phyloP scores from a whole-genome alignment of 1,284 basidiomycete species.

The Ustilago sp. region DNA sequence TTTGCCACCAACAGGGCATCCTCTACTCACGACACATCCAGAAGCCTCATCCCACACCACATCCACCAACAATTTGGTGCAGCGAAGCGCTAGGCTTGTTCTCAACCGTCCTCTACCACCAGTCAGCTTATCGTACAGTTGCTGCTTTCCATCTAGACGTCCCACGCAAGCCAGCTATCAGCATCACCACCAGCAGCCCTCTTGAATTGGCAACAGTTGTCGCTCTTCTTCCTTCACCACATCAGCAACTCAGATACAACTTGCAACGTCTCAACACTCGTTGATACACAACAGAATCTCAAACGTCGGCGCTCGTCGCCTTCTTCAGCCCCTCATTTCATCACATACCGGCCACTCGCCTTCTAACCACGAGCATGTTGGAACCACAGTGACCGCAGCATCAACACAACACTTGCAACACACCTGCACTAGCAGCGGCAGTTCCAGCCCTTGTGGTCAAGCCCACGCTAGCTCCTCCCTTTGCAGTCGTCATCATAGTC shows the following conservation, averaged over 20 bases:
- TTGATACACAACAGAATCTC: no score
- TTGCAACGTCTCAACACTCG: not conserved
- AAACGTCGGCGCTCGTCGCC: slow-evolving; percentile 3
- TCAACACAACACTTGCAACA: slow-evolving; percentile 27
- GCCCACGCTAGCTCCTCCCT: slow-evolving; percentile 14
- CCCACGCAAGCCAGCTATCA: not conserved
- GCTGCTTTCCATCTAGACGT: not conserved
- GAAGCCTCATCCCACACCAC: not conserved
- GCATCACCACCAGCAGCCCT: not conserved
- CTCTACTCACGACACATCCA: not conserved
- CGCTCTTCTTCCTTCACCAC: not conserved
- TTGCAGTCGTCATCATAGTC: slow-evolving; percentile 20
- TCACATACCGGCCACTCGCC: slow-evolving; percentile 21
- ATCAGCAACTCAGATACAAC: not conserved
- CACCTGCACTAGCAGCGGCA: slow-evolving; percentile 17
- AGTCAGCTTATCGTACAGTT: no score
- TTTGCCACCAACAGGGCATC: not conserved
- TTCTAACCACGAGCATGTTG: slow-evolving; percentile 29
- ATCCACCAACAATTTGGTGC: not conserved
- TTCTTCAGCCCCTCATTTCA: not conserved
- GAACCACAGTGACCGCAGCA: slow-evolving; percentile 36
- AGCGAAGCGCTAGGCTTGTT: not conserved
- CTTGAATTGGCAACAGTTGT: not conserved
- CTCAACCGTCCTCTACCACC: no score
- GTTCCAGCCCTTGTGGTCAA: slow-evolving; percentile 17